Evolutionary conservation across 2,329 filamentous ascomycete species (phyloP).

Genomic region (Penicillium sp.): DNA sequence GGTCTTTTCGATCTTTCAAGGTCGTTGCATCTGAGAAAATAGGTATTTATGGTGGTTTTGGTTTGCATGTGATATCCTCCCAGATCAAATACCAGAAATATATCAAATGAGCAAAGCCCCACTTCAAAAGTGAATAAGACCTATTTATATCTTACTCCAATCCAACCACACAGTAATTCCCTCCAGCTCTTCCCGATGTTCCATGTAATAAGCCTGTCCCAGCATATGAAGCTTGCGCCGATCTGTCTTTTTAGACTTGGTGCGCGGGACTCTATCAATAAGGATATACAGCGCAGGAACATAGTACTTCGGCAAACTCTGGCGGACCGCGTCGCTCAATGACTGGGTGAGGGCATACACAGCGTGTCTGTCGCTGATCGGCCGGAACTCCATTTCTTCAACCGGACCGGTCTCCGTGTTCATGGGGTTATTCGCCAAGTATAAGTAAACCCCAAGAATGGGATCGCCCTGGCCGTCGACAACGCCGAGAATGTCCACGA

Average conservation of each 20-base stretch:
- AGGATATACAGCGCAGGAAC: conserved; percentile 21
- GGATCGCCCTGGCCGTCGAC: conserved; percentile 19
- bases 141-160: conserved; percentile 4
- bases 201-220: conserved; percentile 21
- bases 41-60: not conserved
- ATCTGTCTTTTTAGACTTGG: conserved; percentile 27
- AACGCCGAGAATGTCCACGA: conserved; percentile 21
- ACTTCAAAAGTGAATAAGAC: too few relatives aligned
- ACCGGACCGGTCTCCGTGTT: conserved; percentile 9
- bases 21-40: not conserved
- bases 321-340: conserved; percentile 9
- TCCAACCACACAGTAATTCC: conserved; percentile 15
- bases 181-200: conserved; percentile 10
- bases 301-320: conserved; percentile 20
- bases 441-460: conserved; percentile 17
- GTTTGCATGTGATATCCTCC: not conserved
- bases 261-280: conserved; percentile 21
- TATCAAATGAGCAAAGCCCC: not conserved
- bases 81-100: not conserved
- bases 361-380: conserved; percentile 8
- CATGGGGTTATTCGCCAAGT: conserved; percentile 15
- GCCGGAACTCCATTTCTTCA: conserved; percentile 16
- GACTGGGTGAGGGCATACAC: conserved; percentile 6
- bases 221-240: conserved; percentile 21
- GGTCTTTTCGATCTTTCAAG: not conserved